Evolutionary conservation across 345 rosid species (phyloP), one percentile per base, ranked within the genome.

Genomic region (Dimocarpus longan): DNA sequence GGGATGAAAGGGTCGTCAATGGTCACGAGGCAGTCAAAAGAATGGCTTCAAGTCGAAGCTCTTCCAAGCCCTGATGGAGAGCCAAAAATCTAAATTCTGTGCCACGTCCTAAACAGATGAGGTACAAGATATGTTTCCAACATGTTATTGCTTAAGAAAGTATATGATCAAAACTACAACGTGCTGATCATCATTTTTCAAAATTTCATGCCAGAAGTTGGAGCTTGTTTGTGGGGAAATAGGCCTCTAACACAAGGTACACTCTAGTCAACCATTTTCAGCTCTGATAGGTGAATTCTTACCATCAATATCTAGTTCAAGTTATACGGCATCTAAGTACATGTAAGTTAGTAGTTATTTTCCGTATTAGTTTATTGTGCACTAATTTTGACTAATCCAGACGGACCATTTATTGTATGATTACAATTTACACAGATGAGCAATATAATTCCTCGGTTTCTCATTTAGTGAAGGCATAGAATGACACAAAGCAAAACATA

Each of bases 1-100:
- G 88, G 82, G 66, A 78, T 77, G 73, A 85, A 81, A 77, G 80
- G 75, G 50, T 5, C 59, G 46, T 52, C 28, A 75, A 77, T 75
- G 78, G 84, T 74, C 86, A 10, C 43, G 75, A 42, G 66, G 77
- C 24, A 72, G 74, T 42, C 57, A 32, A 37, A 80, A 82, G 77
- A 80, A 24, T 6, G 26, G n/a, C 12, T 26, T 62, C 66, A 81
- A 81, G 79, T 75, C 62, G 8, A 80, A 78, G 83, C 50, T 66
- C 16, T 39, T 67, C 70, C 72, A 82, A 75, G 66, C 85, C 21
- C 52, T 57, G 60, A 68, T 73, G 18, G 62, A 68, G 64, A 75
- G 66, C 76, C 66, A 82, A 73, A 86, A 66, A 76, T 50, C 73
- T 60, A 75, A 44, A 39, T 66, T 73, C 69, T 72, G 26, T 1